Conservation (phyloP, 768 basidiomycete genomes). For the Solioccasus polychromus region DNA sequence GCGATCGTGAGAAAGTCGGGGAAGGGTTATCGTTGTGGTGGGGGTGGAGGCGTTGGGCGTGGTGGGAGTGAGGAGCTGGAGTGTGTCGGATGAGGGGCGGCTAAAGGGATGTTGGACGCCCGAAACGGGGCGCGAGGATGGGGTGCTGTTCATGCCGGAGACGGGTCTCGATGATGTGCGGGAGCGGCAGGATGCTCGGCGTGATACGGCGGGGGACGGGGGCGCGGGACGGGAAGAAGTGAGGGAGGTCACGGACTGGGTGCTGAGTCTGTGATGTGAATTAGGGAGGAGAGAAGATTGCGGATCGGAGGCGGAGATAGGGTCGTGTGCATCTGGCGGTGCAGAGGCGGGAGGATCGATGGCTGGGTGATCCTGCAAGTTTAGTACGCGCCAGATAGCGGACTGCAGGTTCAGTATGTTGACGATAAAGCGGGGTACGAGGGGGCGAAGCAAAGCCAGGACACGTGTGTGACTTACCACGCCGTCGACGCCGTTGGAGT, state of each 20-base stretch:
- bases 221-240: slow-evolving; percentile 58
- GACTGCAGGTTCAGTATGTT: slow-evolving; percentile 30
- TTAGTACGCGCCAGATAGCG: slow-evolving; percentile 25
- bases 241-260: slow-evolving; percentile 31
- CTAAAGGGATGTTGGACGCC: slow-evolving; percentile 1
- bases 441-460: slow-evolving; percentile 18
- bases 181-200: slow-evolving; percentile 35
- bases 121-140: slow-evolving; percentile 21
- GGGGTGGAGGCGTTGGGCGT: not conserved
- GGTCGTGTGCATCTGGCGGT: not conserved
- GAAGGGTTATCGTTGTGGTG: not conserved
- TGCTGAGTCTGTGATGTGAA: slow-evolving; percentile 19
- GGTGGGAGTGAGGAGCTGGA: slow-evolving; percentile 1
- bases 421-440: slow-evolving; percentile 26
- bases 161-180: slow-evolving; percentile 25
- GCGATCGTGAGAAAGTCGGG: not conserved
- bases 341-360: slow-evolving; percentile 34
- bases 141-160: slow-evolving; percentile 15
- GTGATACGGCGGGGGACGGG: slow-evolving; percentile 53
- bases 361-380: slow-evolving; percentile 33
- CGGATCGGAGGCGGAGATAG: not conserved
- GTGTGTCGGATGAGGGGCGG: not conserved
- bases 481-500: slow-evolving; percentile 16
- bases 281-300: slow-evolving; percentile 1
- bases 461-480: slow-evolving; percentile 29